Base-by-base conservation (phyloP, 2,329 filamentous ascomycete genomes). In the Cercospora sojina region DNA sequence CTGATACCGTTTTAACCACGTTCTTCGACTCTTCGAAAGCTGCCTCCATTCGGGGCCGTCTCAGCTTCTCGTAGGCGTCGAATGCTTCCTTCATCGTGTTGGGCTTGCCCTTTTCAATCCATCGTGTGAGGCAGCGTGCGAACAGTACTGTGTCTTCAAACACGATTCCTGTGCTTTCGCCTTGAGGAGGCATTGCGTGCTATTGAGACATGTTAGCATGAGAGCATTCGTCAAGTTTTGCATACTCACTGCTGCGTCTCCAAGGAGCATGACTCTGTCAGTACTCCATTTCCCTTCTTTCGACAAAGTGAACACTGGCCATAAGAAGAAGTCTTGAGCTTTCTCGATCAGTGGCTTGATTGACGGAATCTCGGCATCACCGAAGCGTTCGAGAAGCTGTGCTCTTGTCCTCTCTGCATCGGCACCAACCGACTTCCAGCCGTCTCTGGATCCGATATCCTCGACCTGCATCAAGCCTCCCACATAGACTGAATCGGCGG, bases 131-230 rank as follows among this genome's bases (percentile, higher is more conserved):
- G 73, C 79, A 81, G 57, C 80, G 73, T 29, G 82, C 79, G 73
- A 85, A 80, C 62, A 85, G 72, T 38, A 84, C 80, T 2, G 80
- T 83, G 70, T 85, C 83, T 73, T 85, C 83, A 67, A 85, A 84
- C 9, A 84, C 82, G 35, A 85, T 80, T 16, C 83, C 83, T 3
- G 82, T 84, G 32, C 77, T 79, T 67, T 84, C 83, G 10, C 83
- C 83, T 65, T 84, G 82, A 3, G 83, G 82, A 3, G 83, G 82
- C 83, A 84, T 84, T 9, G 80, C 81, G 70, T 83, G 81, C 58
- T 77, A 61, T 41, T n/a, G 13, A 12, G 51, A 25, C 32, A 38
- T 56, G 13, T 67, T 55, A 64, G 63, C 10, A 55, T 25, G 25
- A 27, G 23, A 53, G 16, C 16, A 23, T 25, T 7, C 2, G 5